Evolutionary conservation across 2,329 filamentous ascomycete species (phyloP).

Genomic region (Verruconis gallopava): DNA sequence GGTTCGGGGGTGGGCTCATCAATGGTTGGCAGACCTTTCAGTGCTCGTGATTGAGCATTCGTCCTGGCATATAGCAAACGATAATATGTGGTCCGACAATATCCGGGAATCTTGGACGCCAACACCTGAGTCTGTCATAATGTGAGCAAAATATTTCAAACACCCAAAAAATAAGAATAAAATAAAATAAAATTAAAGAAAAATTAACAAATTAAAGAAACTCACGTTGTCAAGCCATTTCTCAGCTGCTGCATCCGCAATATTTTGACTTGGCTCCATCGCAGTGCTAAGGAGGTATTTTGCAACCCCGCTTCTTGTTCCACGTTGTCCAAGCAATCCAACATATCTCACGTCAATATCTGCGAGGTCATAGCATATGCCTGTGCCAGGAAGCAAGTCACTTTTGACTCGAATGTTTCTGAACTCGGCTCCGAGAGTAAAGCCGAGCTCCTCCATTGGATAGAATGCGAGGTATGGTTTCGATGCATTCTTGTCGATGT

Average conservation of each 20-base stretch:
- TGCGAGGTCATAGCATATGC: conserved; percentile 19
- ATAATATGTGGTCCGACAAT: conserved; percentile 17
- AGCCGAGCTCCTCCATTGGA: conserved; percentile 24
- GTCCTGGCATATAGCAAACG: conserved; percentile 18
- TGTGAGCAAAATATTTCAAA: not conserved
- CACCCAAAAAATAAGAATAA: no score
- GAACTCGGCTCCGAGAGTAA: conserved; percentile 23
- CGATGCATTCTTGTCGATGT: conserved; percentile 16
- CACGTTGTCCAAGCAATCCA: conserved; percentile 13
- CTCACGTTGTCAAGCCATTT: conserved; percentile 1
- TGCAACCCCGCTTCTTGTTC: conserved; percentile 13
- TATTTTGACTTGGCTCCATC: not conserved
- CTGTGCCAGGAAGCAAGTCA: conserved; percentile 17
- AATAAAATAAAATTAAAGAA: no score
- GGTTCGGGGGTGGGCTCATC: conserved; percentile 17
- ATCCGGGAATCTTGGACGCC: conserved; percentile 12
- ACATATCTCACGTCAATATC: conserved; percentile 20
- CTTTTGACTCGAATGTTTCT: conserved; percentile 22
- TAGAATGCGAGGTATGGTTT: conserved; percentile 27
- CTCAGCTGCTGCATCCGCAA: not conserved
- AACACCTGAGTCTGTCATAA: not conserved
- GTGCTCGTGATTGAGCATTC: conserved; percentile 19
- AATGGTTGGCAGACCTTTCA: conserved; percentile 19
- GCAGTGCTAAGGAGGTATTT: not conserved
- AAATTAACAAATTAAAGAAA: no score